Evolutionary conservation across 495 filamentous ascomycete species (phyloP), one percentile per base, ranked within the genome.

Genomic region (Aspergillus haitiensis): DNA sequence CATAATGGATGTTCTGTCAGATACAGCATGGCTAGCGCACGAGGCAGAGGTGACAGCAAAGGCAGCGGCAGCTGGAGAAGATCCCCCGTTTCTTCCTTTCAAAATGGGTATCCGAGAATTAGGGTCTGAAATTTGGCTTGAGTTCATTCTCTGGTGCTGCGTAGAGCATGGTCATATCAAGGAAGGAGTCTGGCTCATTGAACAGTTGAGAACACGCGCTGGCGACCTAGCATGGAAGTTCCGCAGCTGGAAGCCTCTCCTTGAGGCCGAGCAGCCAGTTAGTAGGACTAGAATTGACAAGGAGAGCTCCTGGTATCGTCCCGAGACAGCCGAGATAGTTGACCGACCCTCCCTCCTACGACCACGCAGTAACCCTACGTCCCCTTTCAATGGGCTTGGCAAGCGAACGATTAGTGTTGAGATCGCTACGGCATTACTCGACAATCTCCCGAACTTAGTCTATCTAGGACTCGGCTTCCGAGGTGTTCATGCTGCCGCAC

Each of bases 121-220:
- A 3, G 80, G 80, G 1, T 79, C 81, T 16, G 82, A 86, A 56
- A 72, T 88, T 18, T 89, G 86, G 86, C 67, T 89, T 2, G 86
- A 89, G 61, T 72, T 88, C 11, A 76, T 88, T 47, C 74, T 89
- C 7, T 89, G 85, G 86, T 82, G 81, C 56, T 89, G 86, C 64
- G 74, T 87, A 31, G 83, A 88, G 64, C 81, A 84, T 58, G 82
- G 81, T 6, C 84, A 82, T 72, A 67, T 81, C 9, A 68, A 66
- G 46, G 81, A 85, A 61, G 86, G 83, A 18, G 65, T 74, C 45
- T 74, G 70, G 51, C 73, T 88, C 6, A 55, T 87, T 1, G 63
- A 74, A 37, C 67, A 75, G 48, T 72, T 83, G 66, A 60, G 55
- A 45, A 61, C 60, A 45, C 68, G 66, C 44, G 67, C 61, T 4